Percentiles rank a stretch among this genome's conserved stretches.
Evolutionary conservation across 768 basidiomycete genomes (phyloP).

Genomic region (Lactifluus pinguis): DNA sequence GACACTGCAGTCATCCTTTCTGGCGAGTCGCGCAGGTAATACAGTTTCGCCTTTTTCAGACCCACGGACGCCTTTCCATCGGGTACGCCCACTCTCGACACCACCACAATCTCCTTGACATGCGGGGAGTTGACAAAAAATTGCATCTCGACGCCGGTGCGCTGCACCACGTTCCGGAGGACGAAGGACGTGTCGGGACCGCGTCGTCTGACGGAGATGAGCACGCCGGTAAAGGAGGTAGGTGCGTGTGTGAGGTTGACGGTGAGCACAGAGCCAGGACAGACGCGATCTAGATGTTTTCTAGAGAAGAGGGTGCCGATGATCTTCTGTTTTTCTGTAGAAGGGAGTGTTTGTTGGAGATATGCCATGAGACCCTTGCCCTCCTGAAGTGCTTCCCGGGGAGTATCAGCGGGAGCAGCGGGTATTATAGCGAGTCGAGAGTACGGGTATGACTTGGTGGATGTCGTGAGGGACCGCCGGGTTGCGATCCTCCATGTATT

Average conservation of each 20-base stretch:
- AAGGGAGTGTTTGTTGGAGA: slow-evolving; percentile 53
- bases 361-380: slow-evolving; percentile 78
- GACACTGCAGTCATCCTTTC: slow-evolving; percentile 77
- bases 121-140: slow-evolving; percentile 82
- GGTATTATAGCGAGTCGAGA: slow-evolving; percentile 57
- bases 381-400: slow-evolving; percentile 39
- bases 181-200: slow-evolving; percentile 85
- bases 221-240: slow-evolving; percentile 79
- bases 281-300: slow-evolving; percentile 55
- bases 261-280: slow-evolving; percentile 80
- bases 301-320: slow-evolving; percentile 64
- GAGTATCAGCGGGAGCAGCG: slow-evolving; percentile 34
- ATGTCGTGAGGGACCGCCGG: slow-evolving; percentile 1
- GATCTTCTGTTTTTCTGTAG: slow-evolving; percentile 60
- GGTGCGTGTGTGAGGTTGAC: slow-evolving; percentile 72
- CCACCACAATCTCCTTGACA: slow-evolving; percentile 77
- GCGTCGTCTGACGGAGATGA: slow-evolving; percentile 72
- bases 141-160: slow-evolving; percentile 90
- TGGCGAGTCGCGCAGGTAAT: slow-evolving; percentile 73
- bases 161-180: slow-evolving; percentile 82
- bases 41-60: slow-evolving; percentile 72
- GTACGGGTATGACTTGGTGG: slow-evolving; percentile 48
- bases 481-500: background rate
- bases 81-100: slow-evolving; percentile 25
- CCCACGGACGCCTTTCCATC: slow-evolving; percentile 30